Evolutionary conservation across 108 stramenopile species (phyloP).

Genomic region (Cyclostephanos invisitatus): DNA sequence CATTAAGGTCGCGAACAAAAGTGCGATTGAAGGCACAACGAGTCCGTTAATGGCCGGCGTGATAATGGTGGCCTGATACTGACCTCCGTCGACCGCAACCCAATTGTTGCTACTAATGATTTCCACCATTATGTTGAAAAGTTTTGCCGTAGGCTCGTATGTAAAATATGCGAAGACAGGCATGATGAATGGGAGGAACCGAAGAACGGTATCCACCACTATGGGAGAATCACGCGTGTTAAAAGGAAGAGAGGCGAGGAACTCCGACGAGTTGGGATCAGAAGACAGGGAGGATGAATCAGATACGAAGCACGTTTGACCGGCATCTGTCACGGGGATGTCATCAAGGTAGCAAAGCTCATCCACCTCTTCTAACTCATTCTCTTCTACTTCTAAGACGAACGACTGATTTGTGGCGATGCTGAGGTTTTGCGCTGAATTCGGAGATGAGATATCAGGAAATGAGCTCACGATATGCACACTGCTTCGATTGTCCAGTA

Average conservation of each 20-base stretch:
- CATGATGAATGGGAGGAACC: conserved; percentile 39
- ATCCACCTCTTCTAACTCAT: conserved; percentile 3
- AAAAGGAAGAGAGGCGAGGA: conserved; percentile 8
- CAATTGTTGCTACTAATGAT: conserved; percentile 46
- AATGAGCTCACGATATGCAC: background rate
- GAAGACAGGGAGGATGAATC: conserved; percentile 8
- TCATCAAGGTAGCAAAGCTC: conserved; percentile 20
- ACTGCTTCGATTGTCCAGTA: background rate
- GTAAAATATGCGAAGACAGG: conserved; percentile 45
- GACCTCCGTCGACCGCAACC: conserved; percentile 77
- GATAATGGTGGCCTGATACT: conserved; percentile 67
- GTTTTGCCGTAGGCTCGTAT: conserved; percentile 37
- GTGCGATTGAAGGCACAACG: conserved; percentile 49
- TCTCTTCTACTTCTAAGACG: background rate
- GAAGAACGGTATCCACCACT: conserved; percentile 2
- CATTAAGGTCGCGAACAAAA: conserved; percentile 58
- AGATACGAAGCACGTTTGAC: conserved; percentile 23
- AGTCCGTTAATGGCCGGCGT: conserved; percentile 63
- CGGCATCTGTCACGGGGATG: conserved; percentile 11
- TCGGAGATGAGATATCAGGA: background rate
- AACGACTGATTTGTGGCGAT: background rate
- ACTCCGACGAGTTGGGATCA: conserved; percentile 7
- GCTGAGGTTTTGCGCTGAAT: background rate
- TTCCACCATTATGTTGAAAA: conserved; percentile 36
- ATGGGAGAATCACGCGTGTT: conserved; percentile 14